Conservation (phyloP, 1,284 basidiomycete species). For the Tremellales sp. region DNA sequence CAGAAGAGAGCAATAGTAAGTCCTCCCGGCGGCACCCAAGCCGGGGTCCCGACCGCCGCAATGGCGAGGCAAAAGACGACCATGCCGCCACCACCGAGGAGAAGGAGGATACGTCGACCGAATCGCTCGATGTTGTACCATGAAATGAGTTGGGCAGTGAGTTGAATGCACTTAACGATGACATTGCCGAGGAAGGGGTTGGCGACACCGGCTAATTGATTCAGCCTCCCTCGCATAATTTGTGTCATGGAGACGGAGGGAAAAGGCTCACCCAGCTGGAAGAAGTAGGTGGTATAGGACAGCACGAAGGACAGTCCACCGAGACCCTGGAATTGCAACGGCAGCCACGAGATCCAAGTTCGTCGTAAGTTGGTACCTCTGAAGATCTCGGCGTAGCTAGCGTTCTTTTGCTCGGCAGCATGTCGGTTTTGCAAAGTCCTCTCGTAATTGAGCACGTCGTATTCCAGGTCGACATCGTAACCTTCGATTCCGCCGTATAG, state of each 20-base stretch:
- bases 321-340: slow-evolving; percentile 12
- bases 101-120: slow-evolving; percentile 56
- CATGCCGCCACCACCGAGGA: slow-evolving; percentile 53
- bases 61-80: slow-evolving; percentile 33
- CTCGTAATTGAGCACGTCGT: slow-evolving; percentile 14
- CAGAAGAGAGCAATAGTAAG: slow-evolving; percentile 17
- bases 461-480: slow-evolving; percentile 18
- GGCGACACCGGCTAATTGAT: slow-evolving; percentile 46
- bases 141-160: slow-evolving; percentile 56
- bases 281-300: slow-evolving; percentile 11
- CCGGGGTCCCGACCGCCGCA: slow-evolving; percentile 3
- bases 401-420: not conserved
- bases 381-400: slow-evolving; percentile 11
- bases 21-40: not conserved
- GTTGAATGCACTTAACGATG: slow-evolving; percentile 58
- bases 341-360: slow-evolving; percentile 11
- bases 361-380: slow-evolving; percentile 10
- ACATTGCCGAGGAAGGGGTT: slow-evolving; percentile 55
- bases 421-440: not conserved
- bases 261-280: slow-evolving; percentile 2
- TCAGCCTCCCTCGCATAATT: not conserved
- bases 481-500: slow-evolving; percentile 19
- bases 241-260: not conserved
- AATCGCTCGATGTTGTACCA: slow-evolving; percentile 58
- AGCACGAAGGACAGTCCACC: slow-evolving; percentile 13